Percentiles rank a stretch among this genome's conserved stretches.
Conservation (phyloP, 2,329 filamentous ascomycete species). For the Arachnopeziza araneosa region DNA sequence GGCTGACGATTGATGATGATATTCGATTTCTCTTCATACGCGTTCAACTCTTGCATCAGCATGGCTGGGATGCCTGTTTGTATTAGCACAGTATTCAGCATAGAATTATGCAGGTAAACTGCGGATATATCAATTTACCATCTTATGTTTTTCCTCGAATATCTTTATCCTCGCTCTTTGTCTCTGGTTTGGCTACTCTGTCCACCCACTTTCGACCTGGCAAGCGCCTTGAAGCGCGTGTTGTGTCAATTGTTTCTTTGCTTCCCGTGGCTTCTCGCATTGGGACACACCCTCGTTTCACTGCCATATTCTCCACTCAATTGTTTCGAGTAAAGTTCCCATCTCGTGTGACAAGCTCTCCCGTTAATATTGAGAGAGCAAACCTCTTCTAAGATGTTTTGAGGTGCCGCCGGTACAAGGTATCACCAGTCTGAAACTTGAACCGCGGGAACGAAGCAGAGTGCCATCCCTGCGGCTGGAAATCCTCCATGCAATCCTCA, state of each 20-base stretch:
- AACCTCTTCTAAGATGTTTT: no score
- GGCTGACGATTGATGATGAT: not conserved
- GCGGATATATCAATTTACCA: not conserved
- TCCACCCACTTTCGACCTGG: not conserved
- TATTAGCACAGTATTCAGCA: not conserved
- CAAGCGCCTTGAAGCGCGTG: not conserved
- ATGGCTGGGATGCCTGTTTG: not conserved
- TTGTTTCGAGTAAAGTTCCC: no score
- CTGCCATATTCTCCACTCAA: no score
- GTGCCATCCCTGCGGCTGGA: no score
- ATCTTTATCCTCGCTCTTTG: not conserved
- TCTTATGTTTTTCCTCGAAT: not conserved
- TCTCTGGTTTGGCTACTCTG: not conserved
- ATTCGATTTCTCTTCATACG: not conserved
- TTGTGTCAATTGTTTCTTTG: not conserved
- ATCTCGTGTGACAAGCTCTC: no score
- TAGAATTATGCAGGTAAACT: not conserved
- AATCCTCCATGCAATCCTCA: no score
- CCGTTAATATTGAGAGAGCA: no score
- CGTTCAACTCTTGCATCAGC: not conserved
- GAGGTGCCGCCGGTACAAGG: no score
- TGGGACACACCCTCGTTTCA: no score
- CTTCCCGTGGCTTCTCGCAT: no score
- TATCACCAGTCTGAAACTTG: no score
- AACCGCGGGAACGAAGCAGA: no score